Percentiles rank a stretch among this genome's conserved stretches.
phyloP scores from a whole-genome alignment of 2,329 filamentous ascomycete species.

The Chaetomiaceae sp. region DNA sequence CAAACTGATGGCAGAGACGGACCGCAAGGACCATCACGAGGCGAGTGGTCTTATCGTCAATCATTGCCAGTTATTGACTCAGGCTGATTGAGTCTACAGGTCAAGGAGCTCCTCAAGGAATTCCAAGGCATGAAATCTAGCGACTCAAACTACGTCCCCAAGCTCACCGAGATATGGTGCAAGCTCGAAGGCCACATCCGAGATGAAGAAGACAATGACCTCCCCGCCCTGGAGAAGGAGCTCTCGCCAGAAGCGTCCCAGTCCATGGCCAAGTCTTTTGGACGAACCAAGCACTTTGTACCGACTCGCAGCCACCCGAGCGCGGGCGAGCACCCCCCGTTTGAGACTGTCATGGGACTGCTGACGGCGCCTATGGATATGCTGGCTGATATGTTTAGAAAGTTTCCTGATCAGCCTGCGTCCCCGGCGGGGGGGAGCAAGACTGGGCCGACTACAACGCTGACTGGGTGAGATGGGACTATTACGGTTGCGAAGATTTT shows the following conservation, averaged over 20 bases:
- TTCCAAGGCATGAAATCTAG: conserved; percentile 43
- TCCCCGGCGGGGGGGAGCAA: too few species aligned
- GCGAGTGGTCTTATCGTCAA: conserved; percentile 27
- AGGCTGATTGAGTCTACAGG: too few species aligned
- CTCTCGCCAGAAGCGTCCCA: conserved; percentile 35
- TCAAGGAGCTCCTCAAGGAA: conserved; percentile 45
- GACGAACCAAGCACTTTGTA: conserved; percentile 48
- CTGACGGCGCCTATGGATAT: conserved; percentile 54
- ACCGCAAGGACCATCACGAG: conserved; percentile 43
- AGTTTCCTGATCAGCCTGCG: too few species aligned
- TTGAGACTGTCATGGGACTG: conserved; percentile 50
- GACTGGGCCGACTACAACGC: too few species aligned
- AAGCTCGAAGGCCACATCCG: conserved; percentile 43
- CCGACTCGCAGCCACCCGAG: conserved; percentile 48
- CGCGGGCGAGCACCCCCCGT: conserved; percentile 47
- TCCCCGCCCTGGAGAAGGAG: conserved; percentile 43
- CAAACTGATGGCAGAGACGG: conserved; percentile 40
- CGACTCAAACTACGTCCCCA: conserved; percentile 39
- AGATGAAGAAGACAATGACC: conserved; percentile 45
- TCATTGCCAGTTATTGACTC: neutral
- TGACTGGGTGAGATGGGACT: too few species aligned
- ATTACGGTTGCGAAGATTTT: too few species aligned
- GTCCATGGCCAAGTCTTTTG: conserved; percentile 40
- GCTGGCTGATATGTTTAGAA: conserved; percentile 41
- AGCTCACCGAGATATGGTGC: conserved; percentile 29